Evolutionary conservation across 2,329 filamentous ascomycete species (phyloP).

Genomic region (Hypoxylon sp.): DNA sequence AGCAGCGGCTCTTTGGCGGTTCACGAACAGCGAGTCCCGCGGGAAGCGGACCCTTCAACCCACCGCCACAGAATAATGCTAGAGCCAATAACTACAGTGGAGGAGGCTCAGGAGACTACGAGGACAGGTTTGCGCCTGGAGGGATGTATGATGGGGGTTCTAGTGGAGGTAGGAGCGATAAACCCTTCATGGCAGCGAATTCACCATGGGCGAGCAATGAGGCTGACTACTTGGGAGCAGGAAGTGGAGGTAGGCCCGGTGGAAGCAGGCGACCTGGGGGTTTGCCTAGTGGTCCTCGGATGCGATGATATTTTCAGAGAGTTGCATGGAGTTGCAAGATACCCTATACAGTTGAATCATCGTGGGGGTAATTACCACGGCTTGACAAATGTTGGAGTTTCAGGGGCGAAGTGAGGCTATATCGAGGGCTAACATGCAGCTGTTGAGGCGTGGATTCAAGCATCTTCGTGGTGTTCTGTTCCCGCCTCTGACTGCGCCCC

Average conservation of each 20-base stretch:
- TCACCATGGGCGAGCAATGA: slow-evolving; percentile 64
- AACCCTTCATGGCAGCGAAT: slow-evolving; percentile 62
- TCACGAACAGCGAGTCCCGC: slow-evolving; percentile 71
- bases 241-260: slow-evolving; percentile 56
- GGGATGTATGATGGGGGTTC: slow-evolving; percentile 61
- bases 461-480: slow-evolving; percentile 17
- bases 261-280: slow-evolving; percentile 57
- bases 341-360: slow-evolving; percentile 13
- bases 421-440: slow-evolving; percentile 17
- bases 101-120: slow-evolving; percentile 58
- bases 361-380: slow-evolving; percentile 20
- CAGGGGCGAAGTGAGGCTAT: slow-evolving; percentile 26
- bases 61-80: slow-evolving; percentile 53
- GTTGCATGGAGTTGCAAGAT: not conserved
- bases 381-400: slow-evolving; percentile 10
- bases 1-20: slow-evolving; percentile 82
- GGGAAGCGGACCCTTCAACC: slow-evolving; percentile 63
- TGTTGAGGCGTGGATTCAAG: slow-evolving; percentile 13
- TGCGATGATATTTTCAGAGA: slow-evolving; percentile 55
- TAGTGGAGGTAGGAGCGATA: slow-evolving; percentile 54
- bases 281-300: slow-evolving; percentile 58
- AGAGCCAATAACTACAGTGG: slow-evolving; percentile 49
- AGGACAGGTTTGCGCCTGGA: slow-evolving; percentile 63
- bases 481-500: slow-evolving; percentile 29
- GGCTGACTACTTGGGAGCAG: slow-evolving; percentile 57